Base-by-base conservation (phyloP, 371 early-diverging fungal genomes). In the Mucor mucedo region DNA sequence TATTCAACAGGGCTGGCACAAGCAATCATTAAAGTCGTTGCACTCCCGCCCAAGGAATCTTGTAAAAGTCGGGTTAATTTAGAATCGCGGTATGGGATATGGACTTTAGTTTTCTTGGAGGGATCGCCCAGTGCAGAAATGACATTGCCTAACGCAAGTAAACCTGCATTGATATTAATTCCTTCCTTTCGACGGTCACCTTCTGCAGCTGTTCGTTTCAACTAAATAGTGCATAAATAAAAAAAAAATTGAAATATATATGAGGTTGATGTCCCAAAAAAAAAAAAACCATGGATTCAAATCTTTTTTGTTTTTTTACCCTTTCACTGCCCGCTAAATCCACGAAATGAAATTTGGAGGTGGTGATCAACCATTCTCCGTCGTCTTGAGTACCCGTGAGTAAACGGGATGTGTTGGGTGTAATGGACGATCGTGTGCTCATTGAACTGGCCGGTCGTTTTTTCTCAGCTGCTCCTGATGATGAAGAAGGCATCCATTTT, bases 261-360 rank as follows among this genome's bases (percentile, higher is more conserved):
- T 52, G 28, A 28, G 5, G 27, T 45, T 14, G 27, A 16, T 41
- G 10, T 39, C 21, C 21, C 21, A 21, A 21, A n/a, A n/a, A n/a
- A n/a, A n/a, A n/a, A n/a, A n/a, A n/a, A 21, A 21, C 1, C 21
- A 21, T 21, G 21, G 21, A 21, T 21, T 21, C 21, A 21, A 53
- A 30, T 35, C 33, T 50, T n/a, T 29, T 52, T 28, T 49, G 16
- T 41, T n/a, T 14, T 41, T 69, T 60, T 82, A 87, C 85, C 55
- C 99, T 88, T 78, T 99, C 99, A 42, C 95, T 95, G 28, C 99
- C 99, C 35, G 99, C 99, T 69, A 99, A 80, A 86, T 99, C 99
- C 44, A 99, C 99, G 87, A 99, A 99, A 73, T 98, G 94, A 68
- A 98, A 95, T 77, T 98, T 99, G 40, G 94, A 92, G 8, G 84